Conservation (phyloP, 139 green algal species). For the Chlorella ohadii region DNA sequence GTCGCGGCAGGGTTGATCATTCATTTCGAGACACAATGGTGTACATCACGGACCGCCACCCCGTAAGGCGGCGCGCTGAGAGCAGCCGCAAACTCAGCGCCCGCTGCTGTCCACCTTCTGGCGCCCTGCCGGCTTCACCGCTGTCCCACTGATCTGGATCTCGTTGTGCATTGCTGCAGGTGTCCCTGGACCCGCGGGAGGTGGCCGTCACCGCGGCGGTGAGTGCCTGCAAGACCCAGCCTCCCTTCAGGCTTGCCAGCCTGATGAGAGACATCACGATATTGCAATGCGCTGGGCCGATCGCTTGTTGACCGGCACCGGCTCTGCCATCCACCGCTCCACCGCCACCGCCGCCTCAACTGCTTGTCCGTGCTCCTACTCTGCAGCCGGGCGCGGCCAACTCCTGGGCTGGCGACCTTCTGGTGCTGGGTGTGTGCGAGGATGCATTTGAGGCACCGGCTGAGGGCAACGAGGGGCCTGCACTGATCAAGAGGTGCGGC, state of each 20-base stretch:
- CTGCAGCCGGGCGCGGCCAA: too few relatives aligned
- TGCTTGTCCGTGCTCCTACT: too few relatives aligned
- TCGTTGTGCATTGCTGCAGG: constrained; percentile 19
- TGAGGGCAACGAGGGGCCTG: background rate
- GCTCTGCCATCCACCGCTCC: too few relatives aligned
- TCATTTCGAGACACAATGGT: background rate
- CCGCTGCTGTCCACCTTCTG: background rate
- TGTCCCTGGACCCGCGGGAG: constrained; percentile 30
- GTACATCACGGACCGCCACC: constrained; percentile 4
- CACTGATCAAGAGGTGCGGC: background rate
- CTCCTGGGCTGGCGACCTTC: constrained; percentile 62
- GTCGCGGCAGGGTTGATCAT: background rate
- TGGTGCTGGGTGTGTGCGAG: constrained; percentile 76
- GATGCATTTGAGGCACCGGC: constrained; percentile 58
- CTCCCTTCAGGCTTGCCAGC: too few relatives aligned
- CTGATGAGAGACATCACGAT: too few relatives aligned
- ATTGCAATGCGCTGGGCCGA: too few relatives aligned
- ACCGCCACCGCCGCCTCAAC: too few relatives aligned
- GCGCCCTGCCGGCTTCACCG: background rate
- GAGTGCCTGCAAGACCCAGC: too few relatives aligned
- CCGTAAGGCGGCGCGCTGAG: background rate
- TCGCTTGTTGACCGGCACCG: too few relatives aligned
- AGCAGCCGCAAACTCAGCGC: background rate
- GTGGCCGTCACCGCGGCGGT: background rate
- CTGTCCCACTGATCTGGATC: background rate